phyloP scores from a whole-genome alignment of 208 protist genomes.

The Entamoeba moshkovskii region DNA sequence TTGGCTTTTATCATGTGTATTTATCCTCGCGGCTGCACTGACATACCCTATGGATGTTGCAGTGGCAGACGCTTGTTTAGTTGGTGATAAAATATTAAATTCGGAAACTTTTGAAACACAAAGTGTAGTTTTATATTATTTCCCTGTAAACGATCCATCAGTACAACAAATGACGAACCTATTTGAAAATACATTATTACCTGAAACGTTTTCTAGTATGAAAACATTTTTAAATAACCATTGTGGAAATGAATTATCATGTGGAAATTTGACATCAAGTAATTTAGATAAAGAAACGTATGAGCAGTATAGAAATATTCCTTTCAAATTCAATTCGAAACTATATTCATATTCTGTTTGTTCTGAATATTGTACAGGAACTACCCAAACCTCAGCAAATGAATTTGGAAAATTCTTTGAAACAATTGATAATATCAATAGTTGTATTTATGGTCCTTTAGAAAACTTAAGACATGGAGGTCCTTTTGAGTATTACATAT shows the following conservation, averaged over 20 bases:
- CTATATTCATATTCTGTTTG: not conserved
- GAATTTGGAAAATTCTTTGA: not conserved
- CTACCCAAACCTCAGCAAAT: not conserved
- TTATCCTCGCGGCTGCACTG: not conserved
- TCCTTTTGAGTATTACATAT: not conserved
- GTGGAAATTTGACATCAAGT: not conserved
- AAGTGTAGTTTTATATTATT: not conserved
- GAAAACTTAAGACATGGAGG: not conserved
- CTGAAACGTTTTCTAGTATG: not conserved
- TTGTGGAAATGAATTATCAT: not conserved
- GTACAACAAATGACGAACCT: not conserved
- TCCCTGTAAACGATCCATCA: not conserved
- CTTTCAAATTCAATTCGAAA: not conserved
- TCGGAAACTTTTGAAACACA: not conserved
- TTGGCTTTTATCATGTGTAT: not conserved
- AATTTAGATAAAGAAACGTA: not conserved
- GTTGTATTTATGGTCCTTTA: not conserved
- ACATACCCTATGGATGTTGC: not conserved
- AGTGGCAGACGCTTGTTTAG: not conserved
- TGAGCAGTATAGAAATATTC: not conserved
- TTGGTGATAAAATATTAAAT: not conserved
- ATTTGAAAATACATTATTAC: not conserved
- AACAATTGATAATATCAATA: not conserved
- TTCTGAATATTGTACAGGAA: not conserved
- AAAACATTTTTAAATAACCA: not conserved